Percentiles rank a stretch among this genome's conserved stretches.
phyloP scores from a whole-genome alignment of 345 rosid species.

The Arabidopsis arenosa region DNA sequence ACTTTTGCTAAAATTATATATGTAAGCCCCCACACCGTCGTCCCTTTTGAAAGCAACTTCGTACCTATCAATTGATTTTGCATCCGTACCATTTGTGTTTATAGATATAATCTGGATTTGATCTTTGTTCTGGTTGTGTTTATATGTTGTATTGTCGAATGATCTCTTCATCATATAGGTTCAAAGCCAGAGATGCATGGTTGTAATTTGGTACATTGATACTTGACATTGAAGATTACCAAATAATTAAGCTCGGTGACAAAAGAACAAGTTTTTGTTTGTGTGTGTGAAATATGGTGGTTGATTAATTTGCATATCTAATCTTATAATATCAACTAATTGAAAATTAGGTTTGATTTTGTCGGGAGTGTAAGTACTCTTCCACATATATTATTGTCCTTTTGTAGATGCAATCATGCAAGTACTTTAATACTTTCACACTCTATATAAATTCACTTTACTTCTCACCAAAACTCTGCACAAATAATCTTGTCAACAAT shows the following conservation, averaged over 20 bases:
- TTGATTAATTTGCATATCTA: neutral
- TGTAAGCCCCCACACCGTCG: constrained; percentile 20
- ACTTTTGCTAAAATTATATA: constrained; percentile 13
- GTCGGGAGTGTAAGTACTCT: constrained; percentile 15
- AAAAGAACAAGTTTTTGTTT: neutral
- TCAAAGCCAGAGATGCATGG: neutral
- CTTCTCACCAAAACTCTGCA: constrained; percentile 18
- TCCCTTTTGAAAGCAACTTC: constrained; percentile 31
- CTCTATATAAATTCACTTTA: constrained; percentile 31
- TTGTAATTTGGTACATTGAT: constrained; percentile 14
- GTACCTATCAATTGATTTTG: constrained; percentile 20
- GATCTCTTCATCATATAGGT: neutral
- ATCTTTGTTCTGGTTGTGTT: neutral
- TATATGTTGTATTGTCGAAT: neutral
- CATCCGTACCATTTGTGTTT: constrained; percentile 21
- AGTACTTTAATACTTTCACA: neutral
- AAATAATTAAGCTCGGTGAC: constrained; percentile 1
- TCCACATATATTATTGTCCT: constrained; percentile 19
- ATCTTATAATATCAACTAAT: neutral
- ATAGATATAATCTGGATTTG: neutral
- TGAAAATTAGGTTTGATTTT: constrained; percentile 7
- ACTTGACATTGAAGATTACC: constrained; percentile 13
- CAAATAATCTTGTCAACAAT: constrained; percentile 11
- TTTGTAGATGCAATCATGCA: constrained; percentile 1
- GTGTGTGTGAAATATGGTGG: constrained; percentile 11